phyloP scores from a whole-genome alignment of 345 rosid species.

The Limnanthes douglasii region DNA sequence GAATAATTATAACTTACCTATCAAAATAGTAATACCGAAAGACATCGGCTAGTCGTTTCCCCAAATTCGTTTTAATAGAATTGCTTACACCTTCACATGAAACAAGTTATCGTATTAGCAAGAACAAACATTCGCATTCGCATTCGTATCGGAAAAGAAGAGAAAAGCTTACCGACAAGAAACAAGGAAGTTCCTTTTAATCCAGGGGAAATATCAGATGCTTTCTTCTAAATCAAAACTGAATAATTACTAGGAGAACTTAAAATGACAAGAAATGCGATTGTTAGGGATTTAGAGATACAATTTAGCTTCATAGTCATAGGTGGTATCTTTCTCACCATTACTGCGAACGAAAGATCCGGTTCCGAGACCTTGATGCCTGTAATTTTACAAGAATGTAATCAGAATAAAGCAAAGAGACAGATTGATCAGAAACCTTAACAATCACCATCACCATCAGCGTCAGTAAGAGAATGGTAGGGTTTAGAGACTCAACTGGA shows the following conservation, averaged over 20 bases:
- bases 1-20: constrained; percentile 61
- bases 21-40: constrained; percentile 72
- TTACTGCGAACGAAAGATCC: constrained; percentile 17
- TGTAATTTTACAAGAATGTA: too few species aligned
- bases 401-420: too few species aligned
- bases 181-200: constrained; percentile 73
- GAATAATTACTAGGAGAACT: constrained; percentile 14
- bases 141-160: constrained; percentile 3
- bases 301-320: too few species aligned
- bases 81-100: constrained; percentile 70
- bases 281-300: constrained; percentile 4
- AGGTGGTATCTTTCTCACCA: too few species aligned
- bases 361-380: constrained; percentile 15
- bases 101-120: constrained; percentile 10
- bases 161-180: constrained; percentile 50
- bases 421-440: too few species aligned
- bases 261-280: constrained; percentile 14
- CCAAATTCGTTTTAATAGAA: constrained; percentile 40
- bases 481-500: too few species aligned
- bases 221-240: constrained; percentile 55
- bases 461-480: too few species aligned
- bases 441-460: too few species aligned
- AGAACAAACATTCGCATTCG: background rate
- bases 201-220: constrained; percentile 36
- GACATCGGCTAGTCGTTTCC: constrained; percentile 48